Base-by-base conservation (phyloP, 345 rosid species). In the Gossypium herbaceum region DNA sequence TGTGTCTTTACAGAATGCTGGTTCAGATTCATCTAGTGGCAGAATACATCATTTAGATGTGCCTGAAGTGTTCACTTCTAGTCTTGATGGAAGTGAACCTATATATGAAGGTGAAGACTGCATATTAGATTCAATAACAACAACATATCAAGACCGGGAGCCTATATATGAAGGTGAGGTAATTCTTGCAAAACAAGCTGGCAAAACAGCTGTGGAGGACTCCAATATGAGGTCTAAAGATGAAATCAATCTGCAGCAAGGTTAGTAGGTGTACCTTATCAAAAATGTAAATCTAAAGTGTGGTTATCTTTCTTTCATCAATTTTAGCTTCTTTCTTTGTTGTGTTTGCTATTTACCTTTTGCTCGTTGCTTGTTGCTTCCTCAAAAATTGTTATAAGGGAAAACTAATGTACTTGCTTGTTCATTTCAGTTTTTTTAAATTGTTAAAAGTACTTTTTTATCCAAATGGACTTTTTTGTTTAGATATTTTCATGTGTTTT, bases 141-240 rank as follows among this genome's bases (percentile, higher is more conserved):
- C 80, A 57, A 73, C 63, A 68, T 82, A 79, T 84, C 91, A 81
- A 84, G 89, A 88, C 60, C 82, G 86, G 72, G 97, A 95, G 82
- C 99, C 98, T 62, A 80, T 95, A 73, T 95, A 95, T 79, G 99
- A 95, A 89, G 99, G 99, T 78, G 99, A 96, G 83, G 90, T 86
- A 27, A 82, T 89, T 83, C 97, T 93, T 81, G 97, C 98, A 6
- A 85, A 89, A 80, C 90, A 86, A 78, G 84, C 85, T 73, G 98
- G 86, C 82, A 87, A 88, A 82, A 77, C 73, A 64, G 72, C 69
- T 58, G 76, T n/a, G 48, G 87, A 82, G 71, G 80, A 83, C 74
- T 73, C 78, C 75, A 75, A 77, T 75, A 85, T 81, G 43, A 76
- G 69, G 68, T 75, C 84, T 39, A 82, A 78, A 22, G 90, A 79